phyloP scores from a whole-genome alignment of 176 grass and related monocot genomes.

The Puccinellia tenuiflora region DNA sequence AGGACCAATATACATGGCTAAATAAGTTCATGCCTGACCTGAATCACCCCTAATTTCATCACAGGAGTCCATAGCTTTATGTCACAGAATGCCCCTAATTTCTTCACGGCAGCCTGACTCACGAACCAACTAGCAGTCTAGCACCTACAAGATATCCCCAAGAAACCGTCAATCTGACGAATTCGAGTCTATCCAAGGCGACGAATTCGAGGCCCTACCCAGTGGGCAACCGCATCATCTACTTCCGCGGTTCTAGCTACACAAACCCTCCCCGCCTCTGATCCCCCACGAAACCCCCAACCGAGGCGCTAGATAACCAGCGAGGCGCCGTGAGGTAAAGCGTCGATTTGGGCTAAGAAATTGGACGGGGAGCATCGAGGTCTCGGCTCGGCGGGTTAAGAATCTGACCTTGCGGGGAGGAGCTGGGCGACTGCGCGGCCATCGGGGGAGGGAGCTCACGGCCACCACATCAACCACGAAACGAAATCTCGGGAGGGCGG shows the following conservation, averaged over 20 bases:
- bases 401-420: constrained; percentile 24
- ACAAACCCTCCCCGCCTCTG: background rate
- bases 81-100: no score
- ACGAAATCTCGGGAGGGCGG: background rate
- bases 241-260: background rate
- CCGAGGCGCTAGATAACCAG: no score
- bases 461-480: background rate
- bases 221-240: background rate
- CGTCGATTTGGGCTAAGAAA: background rate
- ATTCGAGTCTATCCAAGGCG: background rate
- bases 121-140: background rate
- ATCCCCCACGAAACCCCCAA: background rate
- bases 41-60: no score
- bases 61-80: no score
- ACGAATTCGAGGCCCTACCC: background rate
- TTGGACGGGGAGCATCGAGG: background rate
- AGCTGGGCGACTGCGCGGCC: constrained; percentile 20
- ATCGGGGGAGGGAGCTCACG: background rate
- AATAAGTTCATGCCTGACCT: no score
- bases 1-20: no score
- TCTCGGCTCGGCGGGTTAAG: background rate
- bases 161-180: constrained; percentile 1
- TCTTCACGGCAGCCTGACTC: background rate
- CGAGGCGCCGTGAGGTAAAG: background rate
- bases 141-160: background rate